phyloP scores from a whole-genome alignment of 225 moss, liverwort and hornwort genomes.

The Physcomitrium patens region DNA sequence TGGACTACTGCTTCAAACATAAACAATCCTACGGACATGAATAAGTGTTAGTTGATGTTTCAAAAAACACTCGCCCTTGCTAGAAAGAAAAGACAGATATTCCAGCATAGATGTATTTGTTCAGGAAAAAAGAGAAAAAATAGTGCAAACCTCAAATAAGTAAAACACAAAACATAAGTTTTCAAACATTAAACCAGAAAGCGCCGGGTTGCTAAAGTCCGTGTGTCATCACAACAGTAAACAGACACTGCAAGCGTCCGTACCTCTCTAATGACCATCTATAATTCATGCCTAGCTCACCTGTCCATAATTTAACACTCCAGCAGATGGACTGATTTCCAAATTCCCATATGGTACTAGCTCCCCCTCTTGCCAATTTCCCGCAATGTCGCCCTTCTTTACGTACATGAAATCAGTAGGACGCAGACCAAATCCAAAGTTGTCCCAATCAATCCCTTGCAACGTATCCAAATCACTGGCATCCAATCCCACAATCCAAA shows the following conservation, averaged over 20 bases:
- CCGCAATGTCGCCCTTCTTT: conserved; percentile 75
- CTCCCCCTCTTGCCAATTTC: conserved; percentile 80
- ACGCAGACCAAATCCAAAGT: conserved; percentile 89
- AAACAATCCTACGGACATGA: neutral
- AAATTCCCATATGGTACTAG: conserved; percentile 84
- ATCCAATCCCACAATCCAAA: conserved; percentile 21
- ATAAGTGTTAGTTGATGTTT: conserved; percentile 7
- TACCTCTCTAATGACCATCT: no score
- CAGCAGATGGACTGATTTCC: conserved; percentile 87
- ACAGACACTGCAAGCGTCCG: no score
- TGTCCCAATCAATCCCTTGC: conserved; percentile 88
- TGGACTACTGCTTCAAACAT: neutral
- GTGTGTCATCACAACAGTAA: no score
- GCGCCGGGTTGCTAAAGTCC: no score
- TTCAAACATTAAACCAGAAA: no score
- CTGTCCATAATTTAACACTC: conserved; percentile 98
- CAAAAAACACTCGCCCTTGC: neutral
- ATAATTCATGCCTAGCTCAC: conserved; percentile 39
- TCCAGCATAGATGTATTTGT: neutral
- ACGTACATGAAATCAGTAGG: conserved; percentile 96
- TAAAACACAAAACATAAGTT: no score
- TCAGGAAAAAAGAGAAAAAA: conserved; percentile 9
- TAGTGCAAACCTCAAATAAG: neutral
- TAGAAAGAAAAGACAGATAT: neutral
- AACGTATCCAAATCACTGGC: conserved; percentile 67